A percentile compares a stretch with the other conserved stretches of the same genome.
Evolutionary conservation across 1,284 basidiomycete species (phyloP).

Genomic region (Trametes versicolor): DNA sequence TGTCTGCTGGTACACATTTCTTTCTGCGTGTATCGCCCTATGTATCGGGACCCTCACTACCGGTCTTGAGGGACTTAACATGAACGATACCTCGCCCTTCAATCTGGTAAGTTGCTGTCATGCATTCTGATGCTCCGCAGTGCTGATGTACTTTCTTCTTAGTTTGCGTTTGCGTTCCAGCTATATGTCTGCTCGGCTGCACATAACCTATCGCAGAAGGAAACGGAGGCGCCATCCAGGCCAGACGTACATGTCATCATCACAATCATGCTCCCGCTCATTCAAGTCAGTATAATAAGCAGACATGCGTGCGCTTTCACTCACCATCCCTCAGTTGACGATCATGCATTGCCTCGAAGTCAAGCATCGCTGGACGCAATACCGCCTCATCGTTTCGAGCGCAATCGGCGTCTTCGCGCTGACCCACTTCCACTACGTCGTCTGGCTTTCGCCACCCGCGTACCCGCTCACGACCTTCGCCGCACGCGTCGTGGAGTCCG

Average conservation of each 20-base stretch:
- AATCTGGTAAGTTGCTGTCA: conserved; percentile 61
- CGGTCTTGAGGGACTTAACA: conserved; percentile 69
- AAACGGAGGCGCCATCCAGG: conserved; percentile 57
- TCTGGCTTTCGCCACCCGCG: conserved; percentile 57
- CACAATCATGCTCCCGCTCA: conserved; percentile 72
- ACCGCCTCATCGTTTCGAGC: conserved; percentile 72
- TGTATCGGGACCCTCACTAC: conserved; percentile 71
- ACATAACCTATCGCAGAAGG: conserved; percentile 58
- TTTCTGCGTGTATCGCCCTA: conserved; percentile 69
- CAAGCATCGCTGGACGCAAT: conserved; percentile 64
- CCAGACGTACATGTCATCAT: conserved; percentile 76
- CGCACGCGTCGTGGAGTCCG: conserved; percentile 73
- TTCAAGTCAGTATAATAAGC: conserved; percentile 57
- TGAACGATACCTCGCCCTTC: conserved; percentile 65
- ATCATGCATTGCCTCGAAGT: conserved; percentile 72
- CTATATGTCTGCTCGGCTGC: conserved; percentile 77
- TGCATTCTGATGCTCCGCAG: not conserved
- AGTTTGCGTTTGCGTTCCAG: conserved; percentile 81
- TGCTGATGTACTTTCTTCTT: not conserved
- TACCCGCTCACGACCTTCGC: conserved; percentile 79
- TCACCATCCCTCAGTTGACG: conserved; percentile 53
- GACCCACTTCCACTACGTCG: conserved; percentile 70
- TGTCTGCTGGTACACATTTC: conserved; percentile 78
- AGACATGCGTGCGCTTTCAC: not conserved
- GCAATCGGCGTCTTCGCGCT: conserved; percentile 67